Evolutionary conservation across 1,284 basidiomycete species (phyloP).

Genomic region (Mycena citricolor): DNA sequence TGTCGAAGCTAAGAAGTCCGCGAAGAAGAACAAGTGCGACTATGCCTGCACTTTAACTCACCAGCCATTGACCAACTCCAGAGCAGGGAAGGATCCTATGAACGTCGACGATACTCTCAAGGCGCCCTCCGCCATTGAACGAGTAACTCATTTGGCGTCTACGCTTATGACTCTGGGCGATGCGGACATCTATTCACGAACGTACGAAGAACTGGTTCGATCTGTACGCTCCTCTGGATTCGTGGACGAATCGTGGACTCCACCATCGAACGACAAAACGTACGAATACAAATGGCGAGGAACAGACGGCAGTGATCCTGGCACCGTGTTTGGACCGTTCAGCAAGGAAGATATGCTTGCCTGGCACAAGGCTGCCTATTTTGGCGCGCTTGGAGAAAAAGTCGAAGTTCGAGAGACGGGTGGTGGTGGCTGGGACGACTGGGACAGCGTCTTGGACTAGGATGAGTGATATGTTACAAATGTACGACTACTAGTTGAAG

Average conservation of each 20-base stretch:
- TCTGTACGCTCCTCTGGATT: constrained; percentile 67
- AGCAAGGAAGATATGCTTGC: constrained; percentile 69
- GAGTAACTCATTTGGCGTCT: constrained; percentile 80
- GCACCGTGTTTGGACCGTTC: constrained; percentile 74
- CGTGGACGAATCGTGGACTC: constrained; percentile 69
- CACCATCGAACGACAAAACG: constrained; percentile 71
- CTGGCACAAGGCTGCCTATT: constrained; percentile 77
- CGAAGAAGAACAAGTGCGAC: constrained; percentile 44
- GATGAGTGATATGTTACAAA: constrained; percentile 24
- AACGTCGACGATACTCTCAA: constrained; percentile 44
- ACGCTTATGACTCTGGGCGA: constrained; percentile 82
- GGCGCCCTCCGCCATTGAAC: constrained; percentile 62
- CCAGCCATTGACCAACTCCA: constrained; percentile 12
- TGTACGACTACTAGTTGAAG: constrained; percentile 28
- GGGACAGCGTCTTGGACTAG: constrained; percentile 51
- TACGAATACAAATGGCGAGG: constrained; percentile 81
- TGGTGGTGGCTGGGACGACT: constrained; percentile 70
- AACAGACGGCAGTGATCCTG: constrained; percentile 45
- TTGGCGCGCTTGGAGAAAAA: constrained; percentile 71
- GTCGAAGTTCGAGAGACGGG: constrained; percentile 63
- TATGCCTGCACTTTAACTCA: constrained; percentile 10
- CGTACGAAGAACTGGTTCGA: constrained; percentile 80
- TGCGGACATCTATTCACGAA: constrained; percentile 78
- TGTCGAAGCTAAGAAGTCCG: constrained; percentile 61
- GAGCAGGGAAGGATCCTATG: constrained; percentile 39